phyloP scores from a whole-genome alignment of 257 asterid genomes.

The Nicotiana attenuata region DNA sequence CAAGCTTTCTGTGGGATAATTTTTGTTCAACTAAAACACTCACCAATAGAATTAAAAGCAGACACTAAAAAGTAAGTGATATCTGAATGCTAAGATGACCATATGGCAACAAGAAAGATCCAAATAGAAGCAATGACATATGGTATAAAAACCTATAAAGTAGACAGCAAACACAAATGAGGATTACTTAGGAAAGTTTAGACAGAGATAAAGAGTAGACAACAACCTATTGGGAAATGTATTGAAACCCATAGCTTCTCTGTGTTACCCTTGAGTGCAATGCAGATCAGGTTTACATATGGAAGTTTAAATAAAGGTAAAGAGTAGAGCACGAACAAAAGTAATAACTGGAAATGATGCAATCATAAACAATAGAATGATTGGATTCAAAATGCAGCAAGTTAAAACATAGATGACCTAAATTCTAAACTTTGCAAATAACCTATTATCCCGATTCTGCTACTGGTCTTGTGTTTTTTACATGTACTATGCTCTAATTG shows the following conservation, averaged over 20 bases:
- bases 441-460: neutral
- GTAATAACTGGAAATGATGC: conserved; percentile 4
- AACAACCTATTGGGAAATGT: neutral
- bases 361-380: neutral
- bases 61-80: neutral
- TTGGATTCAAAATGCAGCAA: neutral
- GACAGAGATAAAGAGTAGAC: neutral
- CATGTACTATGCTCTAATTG: neutral
- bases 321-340: neutral
- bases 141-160: neutral
- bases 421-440: neutral
- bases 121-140: neutral
- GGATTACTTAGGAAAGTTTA: neutral
- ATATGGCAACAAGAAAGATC: neutral
- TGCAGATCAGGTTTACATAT: neutral
- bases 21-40: neutral
- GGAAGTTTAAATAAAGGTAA: neutral
- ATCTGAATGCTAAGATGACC: neutral
- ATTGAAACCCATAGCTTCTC: no score
- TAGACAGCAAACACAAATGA: neutral
- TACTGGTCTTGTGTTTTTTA: neutral
- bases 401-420: neutral
- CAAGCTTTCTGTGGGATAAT: neutral
- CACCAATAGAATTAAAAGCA: neutral
- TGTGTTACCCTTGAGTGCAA: neutral